Conservation (phyloP, 768 basidiomycete genomes). For the Tremella fuciformis region DNA sequence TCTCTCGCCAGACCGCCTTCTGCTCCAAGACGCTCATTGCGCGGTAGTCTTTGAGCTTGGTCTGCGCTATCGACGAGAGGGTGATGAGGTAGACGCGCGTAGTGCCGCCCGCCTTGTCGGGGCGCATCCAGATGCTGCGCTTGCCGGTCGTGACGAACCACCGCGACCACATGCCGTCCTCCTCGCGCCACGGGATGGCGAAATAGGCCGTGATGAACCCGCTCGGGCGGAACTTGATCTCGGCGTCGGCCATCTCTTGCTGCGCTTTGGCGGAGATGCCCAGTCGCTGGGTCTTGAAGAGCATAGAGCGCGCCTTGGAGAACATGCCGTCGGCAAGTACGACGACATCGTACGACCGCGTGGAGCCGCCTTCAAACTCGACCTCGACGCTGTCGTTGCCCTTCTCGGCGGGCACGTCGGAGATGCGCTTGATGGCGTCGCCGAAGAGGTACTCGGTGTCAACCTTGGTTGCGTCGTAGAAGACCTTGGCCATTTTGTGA, state of each 20-base stretch:
- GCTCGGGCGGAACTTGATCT: neutral
- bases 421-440: conserved; percentile 24
- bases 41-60: neutral
- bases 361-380: conserved; percentile 28
- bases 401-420: conserved; percentile 11
- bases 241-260: no score
- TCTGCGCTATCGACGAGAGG: neutral
- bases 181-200: neutral
- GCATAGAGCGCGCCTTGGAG: conserved; percentile 20
- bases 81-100: neutral
- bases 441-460: conserved; percentile 28
- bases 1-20: conserved; percentile 12
- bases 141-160: neutral
- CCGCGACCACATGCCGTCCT: neutral
- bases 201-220: conserved; percentile 7
- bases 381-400: conserved; percentile 22
- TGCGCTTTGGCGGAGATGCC: neutral
- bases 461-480: conserved; percentile 29
- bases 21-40: conserved; percentile 2
- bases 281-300: conserved; percentile 10
- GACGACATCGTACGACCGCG: conserved; percentile 31
- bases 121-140: conserved; percentile 2
- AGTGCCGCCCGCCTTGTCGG: neutral
- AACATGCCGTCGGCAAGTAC: conserved; percentile 38
- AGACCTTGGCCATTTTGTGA: conserved; percentile 34